phyloP scores from a whole-genome alignment of 2,329 filamentous ascomycete species.

The Dactylella cylindrospora region DNA sequence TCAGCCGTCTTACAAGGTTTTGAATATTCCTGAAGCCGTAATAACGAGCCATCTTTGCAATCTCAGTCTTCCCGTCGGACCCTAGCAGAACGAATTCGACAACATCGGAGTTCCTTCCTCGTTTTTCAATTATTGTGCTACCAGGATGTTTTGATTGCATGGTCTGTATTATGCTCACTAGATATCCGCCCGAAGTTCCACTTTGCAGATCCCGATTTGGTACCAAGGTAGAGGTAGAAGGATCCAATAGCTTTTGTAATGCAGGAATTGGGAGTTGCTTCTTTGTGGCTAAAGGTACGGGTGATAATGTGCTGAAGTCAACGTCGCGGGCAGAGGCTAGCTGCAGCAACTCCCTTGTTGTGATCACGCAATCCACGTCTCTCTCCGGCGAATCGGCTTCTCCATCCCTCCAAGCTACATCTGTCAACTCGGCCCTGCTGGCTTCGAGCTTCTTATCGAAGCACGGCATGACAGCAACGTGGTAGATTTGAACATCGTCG shows the following conservation, averaged over 20 bases:
- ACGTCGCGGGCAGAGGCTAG: slow-evolving; percentile 78
- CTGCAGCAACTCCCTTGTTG: slow-evolving; percentile 89
- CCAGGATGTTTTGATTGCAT: slow-evolving; percentile 71
- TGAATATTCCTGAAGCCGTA: slow-evolving; percentile 99
- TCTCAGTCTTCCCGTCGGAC: slow-evolving; percentile 43
- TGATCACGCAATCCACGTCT: slow-evolving; percentile 98
- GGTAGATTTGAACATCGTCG: slow-evolving; percentile 81
- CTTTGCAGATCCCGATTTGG: slow-evolving; percentile 52
- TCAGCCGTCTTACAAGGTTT: slow-evolving; percentile 89
- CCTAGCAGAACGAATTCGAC: slow-evolving; percentile 65
- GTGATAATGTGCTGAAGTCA: slow-evolving; percentile 62
- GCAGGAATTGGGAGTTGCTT: slow-evolving; percentile 14
- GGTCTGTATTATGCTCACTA: slow-evolving; percentile 78
- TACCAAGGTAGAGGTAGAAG: not conserved
- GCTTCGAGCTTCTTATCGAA: slow-evolving; percentile 99
- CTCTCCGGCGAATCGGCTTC: slow-evolving; percentile 60
- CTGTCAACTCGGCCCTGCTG: slow-evolving; percentile 86
- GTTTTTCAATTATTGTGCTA: slow-evolving; percentile 68
- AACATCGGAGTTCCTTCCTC: slow-evolving; percentile 87
- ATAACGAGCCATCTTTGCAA: slow-evolving; percentile 77
- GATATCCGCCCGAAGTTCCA: slow-evolving; percentile 84
- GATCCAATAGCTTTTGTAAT: slow-evolving; percentile 9
- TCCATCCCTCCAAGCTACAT: slow-evolving; percentile 65
- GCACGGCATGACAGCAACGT: slow-evolving; percentile 94
- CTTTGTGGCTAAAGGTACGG: slow-evolving; percentile 68